A percentile compares a stretch with the other conserved stretches of the same genome.
These are phyloP conservation scores for Penicillium expansum DNA, from an alignment of 2,329 filamentous ascomycete species.

Conservation along the genomic window DNA sequence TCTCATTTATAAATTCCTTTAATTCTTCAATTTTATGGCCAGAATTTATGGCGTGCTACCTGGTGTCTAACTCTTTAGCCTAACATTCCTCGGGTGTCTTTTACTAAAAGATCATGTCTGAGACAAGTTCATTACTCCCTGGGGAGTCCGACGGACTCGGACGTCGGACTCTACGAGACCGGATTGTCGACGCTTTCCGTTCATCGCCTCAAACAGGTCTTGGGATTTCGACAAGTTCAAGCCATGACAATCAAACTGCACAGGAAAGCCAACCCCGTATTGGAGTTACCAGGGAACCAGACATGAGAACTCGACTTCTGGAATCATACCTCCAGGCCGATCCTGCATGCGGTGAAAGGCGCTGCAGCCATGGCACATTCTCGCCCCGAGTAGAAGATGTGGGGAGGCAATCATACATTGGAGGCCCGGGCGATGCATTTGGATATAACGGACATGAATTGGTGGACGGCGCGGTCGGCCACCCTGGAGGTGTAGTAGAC, in stretches of 20 bases:
- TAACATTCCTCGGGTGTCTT: background rate
- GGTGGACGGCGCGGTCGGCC: constrained; percentile 22
- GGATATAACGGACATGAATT: constrained; percentile 36
- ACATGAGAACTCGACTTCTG: constrained; percentile 39
- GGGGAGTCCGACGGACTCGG: constrained; percentile 21
- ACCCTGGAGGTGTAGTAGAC: constrained; percentile 37
- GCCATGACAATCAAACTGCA: background rate
- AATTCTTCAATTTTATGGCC: constrained; percentile 1
- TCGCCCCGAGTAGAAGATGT: constrained; percentile 64
- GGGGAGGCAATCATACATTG: constrained; percentile 45
- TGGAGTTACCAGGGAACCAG: constrained; percentile 21
- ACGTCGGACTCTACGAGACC: constrained; percentile 32
- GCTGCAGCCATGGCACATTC: constrained; percentile 72
- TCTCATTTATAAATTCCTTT: constrained; percentile 3
- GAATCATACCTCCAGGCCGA: constrained; percentile 39
- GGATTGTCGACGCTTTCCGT: constrained; percentile 33
- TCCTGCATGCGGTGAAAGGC: constrained; percentile 40
- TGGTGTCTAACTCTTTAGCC: background rate
- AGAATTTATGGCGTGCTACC: constrained; percentile 8
- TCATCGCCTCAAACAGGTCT: constrained; percentile 13
- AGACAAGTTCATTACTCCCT: constrained; percentile 23
- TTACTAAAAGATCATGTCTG: constrained; percentile 23
- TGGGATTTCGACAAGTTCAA: constrained; percentile 7
- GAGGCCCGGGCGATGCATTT: constrained; percentile 27
- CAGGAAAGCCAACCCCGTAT: constrained; percentile 3